Percentiles rank a stretch among this genome's conserved stretches.
Conservation (phyloP, 2,329 filamentous ascomycete species). For the Stachybotrys echinatus region DNA sequence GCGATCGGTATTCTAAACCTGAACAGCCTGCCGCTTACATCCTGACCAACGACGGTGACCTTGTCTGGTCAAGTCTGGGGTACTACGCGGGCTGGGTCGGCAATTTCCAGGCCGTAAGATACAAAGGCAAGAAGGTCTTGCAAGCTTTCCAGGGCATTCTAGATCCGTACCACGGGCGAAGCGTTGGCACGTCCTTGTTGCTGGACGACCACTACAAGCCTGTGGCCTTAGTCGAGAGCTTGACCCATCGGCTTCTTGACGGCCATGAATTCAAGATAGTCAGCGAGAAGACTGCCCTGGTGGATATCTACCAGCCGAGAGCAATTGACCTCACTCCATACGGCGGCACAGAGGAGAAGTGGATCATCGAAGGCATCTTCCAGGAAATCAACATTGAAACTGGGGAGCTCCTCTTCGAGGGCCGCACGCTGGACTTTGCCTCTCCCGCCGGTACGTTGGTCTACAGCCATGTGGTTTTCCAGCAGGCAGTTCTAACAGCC, state of each 20-base stretch:
- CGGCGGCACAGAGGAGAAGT: constrained; percentile 43
- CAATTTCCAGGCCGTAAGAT: constrained; percentile 45
- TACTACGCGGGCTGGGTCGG: constrained; percentile 45
- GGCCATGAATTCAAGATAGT: constrained; percentile 52
- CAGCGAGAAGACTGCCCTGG: constrained; percentile 43
- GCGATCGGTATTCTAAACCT: constrained; percentile 31
- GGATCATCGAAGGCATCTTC: constrained; percentile 34
- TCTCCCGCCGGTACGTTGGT: too few species aligned
- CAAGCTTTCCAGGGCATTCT: constrained; percentile 48
- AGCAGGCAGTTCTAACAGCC: too few species aligned
- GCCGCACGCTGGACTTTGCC: constrained; percentile 13
- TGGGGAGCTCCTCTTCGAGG: constrained; percentile 38
- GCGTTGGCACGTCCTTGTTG: constrained; percentile 46
- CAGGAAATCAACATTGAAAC: constrained; percentile 40
- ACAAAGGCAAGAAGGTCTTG: constrained; percentile 44
- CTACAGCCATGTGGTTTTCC: not conserved
- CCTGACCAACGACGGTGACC: constrained; percentile 45
- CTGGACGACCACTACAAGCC: constrained; percentile 48
- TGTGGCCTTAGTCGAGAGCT: constrained; percentile 42
- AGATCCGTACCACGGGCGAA: constrained; percentile 42
- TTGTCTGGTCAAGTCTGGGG: constrained; percentile 51
- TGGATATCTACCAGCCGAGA: constrained; percentile 47
- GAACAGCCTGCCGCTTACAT: constrained; percentile 50
- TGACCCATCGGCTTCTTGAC: constrained; percentile 40
- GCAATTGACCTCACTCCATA: constrained; percentile 35